A percentile compares a stretch with the other conserved stretches of the same genome.
Evolutionary conservation across 2,329 filamentous ascomycete genomes (phyloP).

Genomic region (Verticillium nubilum): DNA sequence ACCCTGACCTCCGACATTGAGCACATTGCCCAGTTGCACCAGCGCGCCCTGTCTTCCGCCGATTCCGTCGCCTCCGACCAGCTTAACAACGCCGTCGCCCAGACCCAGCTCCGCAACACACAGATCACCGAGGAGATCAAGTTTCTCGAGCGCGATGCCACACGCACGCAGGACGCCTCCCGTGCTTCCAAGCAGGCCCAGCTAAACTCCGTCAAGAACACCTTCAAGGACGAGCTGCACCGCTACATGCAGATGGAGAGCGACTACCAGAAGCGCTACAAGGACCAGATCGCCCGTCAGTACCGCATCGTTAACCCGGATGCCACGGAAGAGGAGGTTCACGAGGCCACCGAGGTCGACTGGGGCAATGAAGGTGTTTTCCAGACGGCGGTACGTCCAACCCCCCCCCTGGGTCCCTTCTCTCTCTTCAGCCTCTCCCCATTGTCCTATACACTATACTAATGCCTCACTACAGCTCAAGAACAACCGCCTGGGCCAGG

Average conservation of each 20-base stretch:
- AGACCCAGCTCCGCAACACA: constrained; percentile 69
- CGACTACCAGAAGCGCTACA: constrained; percentile 64
- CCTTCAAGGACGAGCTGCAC: constrained; percentile 67
- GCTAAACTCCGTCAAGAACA: constrained; percentile 62
- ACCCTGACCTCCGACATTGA: constrained; percentile 62
- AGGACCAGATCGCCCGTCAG: constrained; percentile 74
- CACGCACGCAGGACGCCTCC: constrained; percentile 53
- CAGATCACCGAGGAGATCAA: constrained; percentile 76
- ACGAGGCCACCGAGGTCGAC: constrained; percentile 62
- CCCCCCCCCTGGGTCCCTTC: not conserved
- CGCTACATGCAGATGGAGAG: constrained; percentile 68
- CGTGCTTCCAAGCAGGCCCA: constrained; percentile 66
- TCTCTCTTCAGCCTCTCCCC: constrained; percentile 1
- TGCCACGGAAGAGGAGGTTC: constrained; percentile 67
- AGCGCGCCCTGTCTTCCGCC: constrained; percentile 63
- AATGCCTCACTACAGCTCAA: constrained; percentile 49
- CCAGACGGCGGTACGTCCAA: constrained; percentile 65
- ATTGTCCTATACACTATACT: not conserved
- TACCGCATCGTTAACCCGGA: constrained; percentile 79
- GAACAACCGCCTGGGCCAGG: constrained; percentile 68
- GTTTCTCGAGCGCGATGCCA: constrained; percentile 64
- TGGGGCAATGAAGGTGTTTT: constrained; percentile 79
- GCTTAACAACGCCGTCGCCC: constrained; percentile 61
- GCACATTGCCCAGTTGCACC: constrained; percentile 63
- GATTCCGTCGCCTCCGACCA: constrained; percentile 50